Evolutionary conservation across 495 filamentous ascomycete species (phyloP).

Genomic region (Penicillium bialowiezense): DNA sequence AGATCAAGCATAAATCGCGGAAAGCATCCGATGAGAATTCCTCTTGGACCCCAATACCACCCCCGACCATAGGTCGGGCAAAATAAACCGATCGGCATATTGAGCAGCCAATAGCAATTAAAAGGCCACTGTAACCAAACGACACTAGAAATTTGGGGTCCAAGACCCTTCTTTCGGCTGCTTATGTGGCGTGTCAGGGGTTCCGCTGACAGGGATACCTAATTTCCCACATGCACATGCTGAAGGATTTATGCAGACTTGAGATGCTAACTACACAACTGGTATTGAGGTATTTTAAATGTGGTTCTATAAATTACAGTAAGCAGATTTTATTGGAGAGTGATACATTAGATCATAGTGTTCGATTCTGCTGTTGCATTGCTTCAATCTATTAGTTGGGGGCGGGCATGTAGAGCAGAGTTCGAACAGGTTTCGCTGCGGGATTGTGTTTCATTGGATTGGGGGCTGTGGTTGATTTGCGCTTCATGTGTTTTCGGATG

Average conservation of each 20-base stretch:
- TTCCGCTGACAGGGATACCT: background rate
- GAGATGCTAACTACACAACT: too few species aligned
- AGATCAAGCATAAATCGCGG: too few species aligned
- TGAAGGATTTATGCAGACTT: background rate
- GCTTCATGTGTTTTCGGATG: background rate
- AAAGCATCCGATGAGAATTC: too few species aligned
- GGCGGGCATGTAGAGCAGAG: conserved; percentile 22
- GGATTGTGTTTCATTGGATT: background rate
- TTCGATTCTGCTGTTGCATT: too few species aligned
- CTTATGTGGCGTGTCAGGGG: conserved; percentile 1
- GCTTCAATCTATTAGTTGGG: conserved; percentile 3
- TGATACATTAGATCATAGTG: too few species aligned
- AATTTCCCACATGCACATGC: background rate
- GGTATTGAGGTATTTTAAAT: too few species aligned
- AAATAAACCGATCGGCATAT: background rate
- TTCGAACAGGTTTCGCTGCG: conserved; percentile 4
- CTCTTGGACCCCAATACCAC: background rate
- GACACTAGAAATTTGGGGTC: background rate
- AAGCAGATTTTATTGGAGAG: background rate
- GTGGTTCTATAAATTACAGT: background rate
- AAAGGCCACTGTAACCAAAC: background rate
- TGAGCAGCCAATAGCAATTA: background rate
- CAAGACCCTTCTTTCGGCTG: background rate
- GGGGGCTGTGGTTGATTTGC: background rate
- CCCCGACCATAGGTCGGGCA: background rate